Conservation (phyloP, 148 eudicot species). For the Vaccinium darrowii region DNA sequence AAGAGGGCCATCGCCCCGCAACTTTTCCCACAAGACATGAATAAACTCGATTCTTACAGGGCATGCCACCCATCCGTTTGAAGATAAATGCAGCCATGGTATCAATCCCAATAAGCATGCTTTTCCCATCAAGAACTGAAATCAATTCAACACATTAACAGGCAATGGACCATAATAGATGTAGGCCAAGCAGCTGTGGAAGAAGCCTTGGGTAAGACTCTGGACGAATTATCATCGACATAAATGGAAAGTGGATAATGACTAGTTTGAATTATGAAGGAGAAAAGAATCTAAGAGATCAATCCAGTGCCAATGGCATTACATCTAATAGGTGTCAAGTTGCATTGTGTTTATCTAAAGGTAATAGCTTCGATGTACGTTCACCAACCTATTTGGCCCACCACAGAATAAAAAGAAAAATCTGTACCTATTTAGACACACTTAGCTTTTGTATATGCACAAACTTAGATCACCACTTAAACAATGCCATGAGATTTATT, state of each 20-base stretch:
- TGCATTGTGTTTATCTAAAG: neutral
- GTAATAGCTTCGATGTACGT: neutral
- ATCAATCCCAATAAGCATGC: too few relatives aligned
- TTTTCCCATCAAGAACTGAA: neutral
- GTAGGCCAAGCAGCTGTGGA: neutral
- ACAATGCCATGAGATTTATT: neutral
- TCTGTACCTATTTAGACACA: neutral
- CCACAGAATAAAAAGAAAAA: neutral
- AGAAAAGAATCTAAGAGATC: neutral
- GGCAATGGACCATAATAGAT: neutral
- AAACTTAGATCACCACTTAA: neutral
- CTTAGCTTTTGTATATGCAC: neutral
- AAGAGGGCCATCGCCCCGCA: too few relatives aligned
- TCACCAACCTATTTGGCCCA: neutral
- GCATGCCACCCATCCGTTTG: too few relatives aligned
- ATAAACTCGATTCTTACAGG: too few relatives aligned
- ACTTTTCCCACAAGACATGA: too few relatives aligned
- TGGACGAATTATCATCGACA: neutral
- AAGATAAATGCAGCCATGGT: too few relatives aligned
- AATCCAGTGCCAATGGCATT: neutral
- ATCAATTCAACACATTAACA: neutral
- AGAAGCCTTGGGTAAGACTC: neutral
- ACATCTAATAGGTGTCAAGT: slow-evolving; percentile 3
- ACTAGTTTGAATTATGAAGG: neutral
- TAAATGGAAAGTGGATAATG: neutral